Evolutionary conservation across 495 filamentous ascomycete species (phyloP), one percentile per base, ranked within the genome.

Genomic region (Trichocladium uniseriatum): DNA sequence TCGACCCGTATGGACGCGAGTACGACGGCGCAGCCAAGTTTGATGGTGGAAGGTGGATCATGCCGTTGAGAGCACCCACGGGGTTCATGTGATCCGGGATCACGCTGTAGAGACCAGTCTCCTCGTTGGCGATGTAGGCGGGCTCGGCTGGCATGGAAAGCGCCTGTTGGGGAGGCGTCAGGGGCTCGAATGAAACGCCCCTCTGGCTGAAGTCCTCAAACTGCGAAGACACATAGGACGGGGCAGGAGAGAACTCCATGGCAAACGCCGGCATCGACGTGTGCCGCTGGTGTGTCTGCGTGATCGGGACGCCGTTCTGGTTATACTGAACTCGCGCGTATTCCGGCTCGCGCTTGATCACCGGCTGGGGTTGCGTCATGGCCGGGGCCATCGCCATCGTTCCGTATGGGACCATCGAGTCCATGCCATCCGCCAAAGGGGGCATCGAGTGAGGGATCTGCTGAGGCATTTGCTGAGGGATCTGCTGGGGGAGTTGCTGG

Each of bases 181-280:
- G 76, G 16, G 92, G 92, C 73, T 98, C 92, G 65, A 86, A 98
- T 5, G 94, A 97, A 51, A 97, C 79, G 22, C 89, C 92, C 31
- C 94, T 85, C 60, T 89, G 89, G 79, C 90, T 94, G 74, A 96
- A 98, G 58, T 96, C 90, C 62, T 96, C 91, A 54, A 86, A 94
- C 56, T 94, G 87, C 5, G 94, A 97, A 5, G 94, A 96, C 20
- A 94, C 89, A 59, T 97, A 96, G 2, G 92, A 97, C 3, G 92
- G 92, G 1, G 92, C 92, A 28, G 92, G 92, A 11, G 92, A 98
- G 73, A 95, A 98, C 66, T 98, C 92, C 70, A 96, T 81, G 34
- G 65, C 74, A 57, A 91, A 98, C 9, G 89, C 86, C 16, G 92
- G 92, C 89, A 97, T 95, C 1, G 94, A 97, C 37, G 90, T 84